phyloP scores from a whole-genome alignment of 2,329 filamentous ascomycete genomes.

The Alternaria conjuncta region DNA sequence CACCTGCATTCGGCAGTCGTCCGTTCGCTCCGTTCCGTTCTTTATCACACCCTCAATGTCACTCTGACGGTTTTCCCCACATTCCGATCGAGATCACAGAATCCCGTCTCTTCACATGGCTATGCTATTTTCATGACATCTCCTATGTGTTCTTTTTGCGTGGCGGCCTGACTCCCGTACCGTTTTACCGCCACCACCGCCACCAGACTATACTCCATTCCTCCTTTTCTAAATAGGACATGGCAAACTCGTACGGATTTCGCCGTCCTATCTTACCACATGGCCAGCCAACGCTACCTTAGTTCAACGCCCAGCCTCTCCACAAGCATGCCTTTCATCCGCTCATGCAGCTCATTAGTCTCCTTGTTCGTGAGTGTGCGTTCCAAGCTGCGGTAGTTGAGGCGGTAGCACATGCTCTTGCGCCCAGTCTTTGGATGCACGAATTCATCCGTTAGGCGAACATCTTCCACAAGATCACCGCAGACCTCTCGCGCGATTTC shows the following conservation, averaged over 20 bases:
- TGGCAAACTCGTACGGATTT: background rate
- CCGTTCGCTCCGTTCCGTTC: background rate
- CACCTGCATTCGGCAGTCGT: background rate
- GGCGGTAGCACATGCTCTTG: slow-evolving; percentile 86
- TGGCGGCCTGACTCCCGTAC: background rate
- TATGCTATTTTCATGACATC: background rate
- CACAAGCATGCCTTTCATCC: slow-evolving; percentile 70
- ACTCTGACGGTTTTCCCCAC: background rate
- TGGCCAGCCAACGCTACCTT: slow-evolving; percentile 54
- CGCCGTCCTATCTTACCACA: background rate
- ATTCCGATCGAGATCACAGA: background rate
- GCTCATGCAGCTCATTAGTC: slow-evolving; percentile 75
- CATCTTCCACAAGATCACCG: slow-evolving; percentile 87
- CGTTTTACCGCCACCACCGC: background rate
- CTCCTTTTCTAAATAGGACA: background rate
- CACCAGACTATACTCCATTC: background rate
- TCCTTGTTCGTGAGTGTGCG: slow-evolving; percentile 85
- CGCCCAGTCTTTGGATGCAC: slow-evolving; percentile 83
- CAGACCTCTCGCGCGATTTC: slow-evolving; percentile 85
- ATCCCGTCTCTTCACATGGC: background rate
- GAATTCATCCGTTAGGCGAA: slow-evolving; percentile 83
- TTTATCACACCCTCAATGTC: background rate
- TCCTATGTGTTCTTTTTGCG: background rate
- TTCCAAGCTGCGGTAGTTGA: slow-evolving; percentile 93
- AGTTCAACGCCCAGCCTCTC: slow-evolving; percentile 79